Conservation (phyloP, 306 rosid species). For the Prunus persica region DNA sequence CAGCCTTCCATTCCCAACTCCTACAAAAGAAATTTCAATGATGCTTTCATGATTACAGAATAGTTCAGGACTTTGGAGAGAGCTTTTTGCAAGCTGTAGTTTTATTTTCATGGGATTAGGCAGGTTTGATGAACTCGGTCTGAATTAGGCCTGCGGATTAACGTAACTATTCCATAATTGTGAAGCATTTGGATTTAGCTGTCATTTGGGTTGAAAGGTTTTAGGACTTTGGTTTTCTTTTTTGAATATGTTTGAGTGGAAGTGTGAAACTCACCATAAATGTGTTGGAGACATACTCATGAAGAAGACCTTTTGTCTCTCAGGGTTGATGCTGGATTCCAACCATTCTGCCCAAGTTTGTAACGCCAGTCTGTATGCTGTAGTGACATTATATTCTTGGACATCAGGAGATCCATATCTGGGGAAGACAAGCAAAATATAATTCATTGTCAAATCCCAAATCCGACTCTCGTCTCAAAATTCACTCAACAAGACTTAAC, state of each 20-base stretch:
- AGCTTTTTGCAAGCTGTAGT: too few relatives aligned
- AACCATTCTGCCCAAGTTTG: conserved; percentile 89
- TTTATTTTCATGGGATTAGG: too few relatives aligned
- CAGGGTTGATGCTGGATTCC: conserved; percentile 58
- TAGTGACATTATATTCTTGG: conserved; percentile 68
- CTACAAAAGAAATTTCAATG: conserved; percentile 24
- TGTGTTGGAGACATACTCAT: conserved; percentile 97
- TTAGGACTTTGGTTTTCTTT: too few relatives aligned
- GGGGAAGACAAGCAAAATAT: not conserved
- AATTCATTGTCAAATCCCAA: not conserved
- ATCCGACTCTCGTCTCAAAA: too few relatives aligned
- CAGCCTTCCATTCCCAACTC: conserved; percentile 95
- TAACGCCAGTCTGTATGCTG: conserved; percentile 78
- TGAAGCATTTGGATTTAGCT: too few relatives aligned
- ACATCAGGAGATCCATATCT: conserved; percentile 66
- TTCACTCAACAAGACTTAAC: too few relatives aligned
- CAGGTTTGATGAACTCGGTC: too few relatives aligned
- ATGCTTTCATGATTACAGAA: not conserved
- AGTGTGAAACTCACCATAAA: conserved; percentile 54
- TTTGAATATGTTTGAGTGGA: not conserved
- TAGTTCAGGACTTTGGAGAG: too few relatives aligned
- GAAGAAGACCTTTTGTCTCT: conserved; percentile 65
- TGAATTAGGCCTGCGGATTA: too few relatives aligned
- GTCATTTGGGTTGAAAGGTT: too few relatives aligned
- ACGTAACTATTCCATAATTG: too few relatives aligned